Evolutionary conservation across 257 asterid species (phyloP), one percentile per base, ranked within the genome.

Genomic region (Fraxinus pennsylvanica): DNA sequence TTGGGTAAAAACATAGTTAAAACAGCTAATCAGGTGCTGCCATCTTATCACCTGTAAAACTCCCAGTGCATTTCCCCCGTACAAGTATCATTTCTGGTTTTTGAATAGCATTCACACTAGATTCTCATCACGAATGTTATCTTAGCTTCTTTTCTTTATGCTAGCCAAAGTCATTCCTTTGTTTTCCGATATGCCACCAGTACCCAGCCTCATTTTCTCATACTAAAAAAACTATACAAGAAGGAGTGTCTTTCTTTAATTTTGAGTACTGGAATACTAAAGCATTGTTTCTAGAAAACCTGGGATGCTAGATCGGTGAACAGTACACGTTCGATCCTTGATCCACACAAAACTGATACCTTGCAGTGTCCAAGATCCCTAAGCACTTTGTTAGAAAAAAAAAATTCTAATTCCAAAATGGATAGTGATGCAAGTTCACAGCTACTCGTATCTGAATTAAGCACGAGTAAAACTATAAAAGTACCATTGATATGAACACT

Each of bases 401-500:
- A 38, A 4, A 13, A 13, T 61, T 71, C 32, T 22, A 41, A 2
- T 71, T 21, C 9, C 33, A 39, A 71, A 10, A 21, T 9, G n/a
- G 75, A 30, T 5, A 21, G 38, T 6, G 36, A 39, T 54, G 30
- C 54, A 8, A 9, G 38, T 75, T 72, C 32, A 50, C 29, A 73
- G 66, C 41, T 68, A 71, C 29, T 61, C 41, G 47, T 61, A 50
- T 30, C 63, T 32, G 75, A 50, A 39, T 21, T 38, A 65, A 75
- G 71, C 71, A 47, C 78, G 68, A 73, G 9, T n/a, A 54, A 4
- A 81, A 76, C 80, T 14, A 68, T 61, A 76, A 2, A 71, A 50
- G 21, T 9, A 54, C 21, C 33, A 35, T 15, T 21, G 38, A 70
- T 39, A 15, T 17, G 72, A 73, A 73, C 45, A 39, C 36, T 5